These are phyloP conservation scores for Populus pruinosa DNA, from an alignment of 345 rosid species.

Conservation along the genomic window DNA sequence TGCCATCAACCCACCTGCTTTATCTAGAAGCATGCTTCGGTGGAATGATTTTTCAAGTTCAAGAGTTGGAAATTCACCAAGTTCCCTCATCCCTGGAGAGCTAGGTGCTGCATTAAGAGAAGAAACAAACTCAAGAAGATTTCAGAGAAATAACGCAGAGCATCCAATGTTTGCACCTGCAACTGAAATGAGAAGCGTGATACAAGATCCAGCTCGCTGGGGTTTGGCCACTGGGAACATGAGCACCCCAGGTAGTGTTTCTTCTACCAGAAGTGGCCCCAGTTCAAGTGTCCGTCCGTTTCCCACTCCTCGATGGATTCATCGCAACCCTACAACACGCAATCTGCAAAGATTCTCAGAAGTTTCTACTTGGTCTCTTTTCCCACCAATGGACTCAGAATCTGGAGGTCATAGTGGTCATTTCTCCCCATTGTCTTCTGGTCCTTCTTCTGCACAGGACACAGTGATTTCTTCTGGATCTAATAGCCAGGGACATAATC, in stretches of 20 bases:
- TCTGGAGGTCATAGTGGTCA: conserved; percentile 51
- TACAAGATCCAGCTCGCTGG: conserved; percentile 66
- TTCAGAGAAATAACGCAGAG: conserved; percentile 48
- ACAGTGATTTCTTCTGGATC: conserved; percentile 43
- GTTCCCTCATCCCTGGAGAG: conserved; percentile 39
- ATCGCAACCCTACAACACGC: conserved; percentile 37
- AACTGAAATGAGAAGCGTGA: conserved; percentile 47
- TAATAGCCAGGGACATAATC: conserved; percentile 47
- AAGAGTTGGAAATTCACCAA: conserved; percentile 44
- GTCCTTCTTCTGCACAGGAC: conserved; percentile 56
- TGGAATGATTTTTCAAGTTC: conserved; percentile 52
- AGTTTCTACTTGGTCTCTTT: conserved; percentile 66
- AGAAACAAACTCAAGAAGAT: conserved; percentile 46
- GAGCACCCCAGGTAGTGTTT: conserved; percentile 37
- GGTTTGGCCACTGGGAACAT: conserved; percentile 48
- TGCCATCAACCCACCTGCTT: conserved; percentile 39
- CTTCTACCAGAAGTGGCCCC: conserved; percentile 44
- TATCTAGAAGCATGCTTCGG: conserved; percentile 46
- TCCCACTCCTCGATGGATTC: conserved; percentile 48
- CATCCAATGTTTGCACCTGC: conserved; percentile 51
- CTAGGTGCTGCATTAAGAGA: conserved; percentile 42
- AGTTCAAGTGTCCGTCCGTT: conserved; percentile 49
- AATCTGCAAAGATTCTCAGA: conserved; percentile 53
- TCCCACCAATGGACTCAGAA: conserved; percentile 55
- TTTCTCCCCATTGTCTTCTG: conserved; percentile 48